phyloP scores from a whole-genome alignment of 2,329 filamentous ascomycete species.

The Rhynchosporium graminicola region DNA sequence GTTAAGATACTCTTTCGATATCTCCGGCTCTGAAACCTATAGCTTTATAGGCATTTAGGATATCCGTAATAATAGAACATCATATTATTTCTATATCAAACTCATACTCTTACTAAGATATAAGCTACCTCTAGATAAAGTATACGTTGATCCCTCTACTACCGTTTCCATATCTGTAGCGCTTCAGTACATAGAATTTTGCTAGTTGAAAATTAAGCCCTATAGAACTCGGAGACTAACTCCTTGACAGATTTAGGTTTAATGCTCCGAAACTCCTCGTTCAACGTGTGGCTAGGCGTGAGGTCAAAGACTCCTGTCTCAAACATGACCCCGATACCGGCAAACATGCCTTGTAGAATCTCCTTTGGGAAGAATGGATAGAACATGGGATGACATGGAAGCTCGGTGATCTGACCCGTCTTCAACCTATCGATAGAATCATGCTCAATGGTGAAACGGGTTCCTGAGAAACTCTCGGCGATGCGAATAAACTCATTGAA shows the following conservation, averaged over 20 bases:
- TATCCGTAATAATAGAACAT: too few relatives aligned
- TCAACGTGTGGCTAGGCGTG: conserved; percentile 23
- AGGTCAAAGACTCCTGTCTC: conserved; percentile 27
- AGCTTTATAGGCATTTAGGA: too few relatives aligned
- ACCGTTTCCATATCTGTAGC: too few relatives aligned
- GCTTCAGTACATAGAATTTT: too few relatives aligned
- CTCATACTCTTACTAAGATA: too few relatives aligned
- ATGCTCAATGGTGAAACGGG: conserved; percentile 36
- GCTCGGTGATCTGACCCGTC: conserved; percentile 23
- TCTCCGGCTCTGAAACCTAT: too few relatives aligned
- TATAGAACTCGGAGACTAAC: not conserved
- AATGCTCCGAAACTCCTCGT: conserved; percentile 33
- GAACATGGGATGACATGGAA: conserved; percentile 32
- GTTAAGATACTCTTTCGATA: too few relatives aligned
- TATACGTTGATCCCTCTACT: too few relatives aligned
- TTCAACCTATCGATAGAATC: conserved; percentile 33
- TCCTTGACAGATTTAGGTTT: conserved; percentile 28
- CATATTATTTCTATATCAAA: too few relatives aligned
- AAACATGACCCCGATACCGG: conserved; percentile 29
- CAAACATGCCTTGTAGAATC: conserved; percentile 30
- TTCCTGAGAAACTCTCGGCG: conserved; percentile 26
- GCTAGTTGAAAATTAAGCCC: too few relatives aligned
- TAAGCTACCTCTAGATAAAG: too few relatives aligned
- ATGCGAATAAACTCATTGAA: conserved; percentile 35
- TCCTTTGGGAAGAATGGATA: conserved; percentile 35